Conservation (phyloP, 1,284 basidiomycete genomes). For the Rhodotorula sp. region DNA sequence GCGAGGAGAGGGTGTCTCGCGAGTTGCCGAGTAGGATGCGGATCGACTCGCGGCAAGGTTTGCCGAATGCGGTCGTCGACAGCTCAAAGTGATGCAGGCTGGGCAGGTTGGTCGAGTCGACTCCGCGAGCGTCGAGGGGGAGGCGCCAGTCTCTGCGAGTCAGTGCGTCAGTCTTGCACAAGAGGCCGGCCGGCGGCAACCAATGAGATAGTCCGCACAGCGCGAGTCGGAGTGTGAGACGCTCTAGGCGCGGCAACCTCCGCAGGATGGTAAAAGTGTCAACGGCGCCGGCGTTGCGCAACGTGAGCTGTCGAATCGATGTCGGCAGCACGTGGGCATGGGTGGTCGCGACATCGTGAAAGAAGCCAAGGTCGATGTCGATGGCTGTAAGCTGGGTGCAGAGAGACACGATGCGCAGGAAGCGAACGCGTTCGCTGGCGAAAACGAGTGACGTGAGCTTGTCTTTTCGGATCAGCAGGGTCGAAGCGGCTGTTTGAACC, state of each 20-base stretch:
- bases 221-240: slow-evolving; percentile 22
- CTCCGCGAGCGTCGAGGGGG: not conserved
- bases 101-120: not conserved
- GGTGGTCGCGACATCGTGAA: slow-evolving; percentile 4
- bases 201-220: not conserved
- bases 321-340: slow-evolving; percentile 2
- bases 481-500: not conserved
- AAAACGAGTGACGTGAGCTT: not conserved
- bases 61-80: slow-evolving; percentile 28
- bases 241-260: slow-evolving; percentile 8
- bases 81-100: slow-evolving; percentile 25
- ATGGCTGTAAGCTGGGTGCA: slow-evolving; percentile 4
- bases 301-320: slow-evolving; percentile 15
- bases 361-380: slow-evolving; percentile 31
- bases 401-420: slow-evolving; percentile 4
- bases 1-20: slow-evolving; percentile 9
- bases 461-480: too few species aligned
- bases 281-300: slow-evolving; percentile 20
- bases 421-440: slow-evolving; percentile 17
- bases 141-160: slow-evolving; percentile 20
- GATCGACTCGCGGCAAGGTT: slow-evolving; percentile 9
- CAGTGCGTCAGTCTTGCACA: not conserved
- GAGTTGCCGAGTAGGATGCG: slow-evolving; percentile 18
- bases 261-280: slow-evolving; percentile 16
- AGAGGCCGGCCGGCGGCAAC: not conserved